Evolutionary conservation across 306 rosid genomes (phyloP).

Genomic region (Corylus avellana): DNA sequence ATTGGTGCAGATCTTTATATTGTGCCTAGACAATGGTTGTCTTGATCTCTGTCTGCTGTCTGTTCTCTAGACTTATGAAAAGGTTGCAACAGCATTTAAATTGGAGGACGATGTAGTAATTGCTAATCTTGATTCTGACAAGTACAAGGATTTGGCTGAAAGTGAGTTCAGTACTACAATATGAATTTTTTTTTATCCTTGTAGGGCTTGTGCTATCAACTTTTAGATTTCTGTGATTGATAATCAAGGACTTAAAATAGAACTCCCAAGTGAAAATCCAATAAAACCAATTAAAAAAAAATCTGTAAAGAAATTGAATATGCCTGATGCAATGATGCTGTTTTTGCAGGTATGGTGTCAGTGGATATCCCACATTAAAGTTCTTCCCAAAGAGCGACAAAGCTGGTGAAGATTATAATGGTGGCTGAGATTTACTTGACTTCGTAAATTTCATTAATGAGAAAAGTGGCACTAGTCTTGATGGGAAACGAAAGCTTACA

Average conservation of each 20-base stretch:
- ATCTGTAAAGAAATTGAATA: not conserved
- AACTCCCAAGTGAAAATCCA: not conserved
- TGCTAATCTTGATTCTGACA: conserved; percentile 79
- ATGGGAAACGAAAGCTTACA: conserved; percentile 71
- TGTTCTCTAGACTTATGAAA: conserved; percentile 66
- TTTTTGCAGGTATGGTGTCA: conserved; percentile 67
- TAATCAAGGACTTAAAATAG: not conserved
- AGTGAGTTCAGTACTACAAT: conserved; percentile 48
- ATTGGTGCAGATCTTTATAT: conserved; percentile 7
- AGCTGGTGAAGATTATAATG: conserved; percentile 75
- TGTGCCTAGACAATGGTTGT: conserved; percentile 15
- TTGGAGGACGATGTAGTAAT: conserved; percentile 68
- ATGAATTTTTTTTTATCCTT: conserved; percentile 6
- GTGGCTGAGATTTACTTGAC: conserved; percentile 76
- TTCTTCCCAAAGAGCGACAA: conserved; percentile 81
- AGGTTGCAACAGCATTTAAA: conserved; percentile 80
- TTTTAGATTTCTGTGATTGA: not conserved
- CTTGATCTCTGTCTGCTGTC: conserved; percentile 16
- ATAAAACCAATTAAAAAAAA: not conserved
- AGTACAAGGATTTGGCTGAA: conserved; percentile 68
- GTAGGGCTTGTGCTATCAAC: conserved; percentile 14
- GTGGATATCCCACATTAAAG: conserved; percentile 76
- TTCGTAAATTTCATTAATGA: conserved; percentile 76
- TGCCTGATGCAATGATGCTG: conserved; percentile 25
- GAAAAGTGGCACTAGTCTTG: conserved; percentile 76